Evolutionary conservation across 2,329 filamentous ascomycete genomes (phyloP).

Genomic region (Lojkania enalia): DNA sequence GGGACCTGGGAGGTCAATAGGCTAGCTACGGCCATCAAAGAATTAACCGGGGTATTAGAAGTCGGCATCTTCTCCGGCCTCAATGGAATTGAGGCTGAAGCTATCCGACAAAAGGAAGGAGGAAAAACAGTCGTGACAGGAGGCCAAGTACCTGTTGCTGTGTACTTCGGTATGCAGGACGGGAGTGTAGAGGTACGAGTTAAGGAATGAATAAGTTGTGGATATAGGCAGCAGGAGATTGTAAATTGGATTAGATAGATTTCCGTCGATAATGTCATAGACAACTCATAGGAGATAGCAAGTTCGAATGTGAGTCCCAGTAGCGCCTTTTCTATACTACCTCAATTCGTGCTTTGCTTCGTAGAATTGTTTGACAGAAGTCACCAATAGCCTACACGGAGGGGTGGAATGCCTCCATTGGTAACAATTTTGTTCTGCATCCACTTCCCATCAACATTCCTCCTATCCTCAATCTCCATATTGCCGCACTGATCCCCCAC

Average conservation of each 20-base stretch:
- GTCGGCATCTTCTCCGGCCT: conserved; percentile 86
- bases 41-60: conserved; percentile 84
- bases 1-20: conserved; percentile 80
- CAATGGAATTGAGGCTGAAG: conserved; percentile 71
- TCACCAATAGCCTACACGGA: no score
- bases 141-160: conserved; percentile 88
- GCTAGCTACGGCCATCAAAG: conserved; percentile 74
- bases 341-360: no score
- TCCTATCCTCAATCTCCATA: neutral
- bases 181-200: conserved; percentile 46
- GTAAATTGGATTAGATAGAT: no score
- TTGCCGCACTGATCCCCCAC: conserved; percentile 12
- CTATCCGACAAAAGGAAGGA: conserved; percentile 43
- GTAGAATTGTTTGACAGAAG: no score
- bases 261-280: no score
- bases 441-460: conserved; percentile 7
- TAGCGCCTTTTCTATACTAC: no score
- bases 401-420: no score
- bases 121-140: conserved; percentile 47
- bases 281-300: no score
- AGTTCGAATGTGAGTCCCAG: no score
- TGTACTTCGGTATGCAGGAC: conserved; percentile 89
- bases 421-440: no score
- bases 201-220: no score
- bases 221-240: no score